phyloP scores from a whole-genome alignment of 1,284 basidiomycete species.

The Naganishia cerealis region DNA sequence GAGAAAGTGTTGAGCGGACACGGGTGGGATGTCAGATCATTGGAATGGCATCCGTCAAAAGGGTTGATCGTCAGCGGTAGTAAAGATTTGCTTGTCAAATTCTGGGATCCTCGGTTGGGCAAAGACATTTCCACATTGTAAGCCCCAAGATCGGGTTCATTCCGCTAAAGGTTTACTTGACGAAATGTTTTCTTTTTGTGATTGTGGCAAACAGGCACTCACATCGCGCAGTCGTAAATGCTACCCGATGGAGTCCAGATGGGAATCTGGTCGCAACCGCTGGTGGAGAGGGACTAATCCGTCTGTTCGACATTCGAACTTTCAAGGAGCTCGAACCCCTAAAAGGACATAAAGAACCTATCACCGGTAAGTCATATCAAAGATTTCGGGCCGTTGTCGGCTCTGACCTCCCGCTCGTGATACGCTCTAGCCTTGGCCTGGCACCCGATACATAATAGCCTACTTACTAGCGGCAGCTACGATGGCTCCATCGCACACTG shows the following conservation, averaged over 20 bases:
- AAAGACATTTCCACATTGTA: slow-evolving; percentile 82
- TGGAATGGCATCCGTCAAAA: slow-evolving; percentile 97
- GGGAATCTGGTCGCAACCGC: slow-evolving; percentile 91
- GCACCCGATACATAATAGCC: slow-evolving; percentile 85
- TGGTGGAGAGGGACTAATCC: slow-evolving; percentile 87
- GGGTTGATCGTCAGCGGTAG: slow-evolving; percentile 89
- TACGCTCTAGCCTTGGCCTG: slow-evolving; percentile 71
- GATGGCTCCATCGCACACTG: slow-evolving; percentile 91
- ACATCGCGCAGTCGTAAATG: slow-evolving; percentile 96
- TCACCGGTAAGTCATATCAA: slow-evolving; percentile 72
- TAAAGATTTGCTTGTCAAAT: slow-evolving; percentile 97
- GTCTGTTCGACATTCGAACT: slow-evolving; percentile 95
- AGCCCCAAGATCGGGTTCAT: slow-evolving; percentile 39
- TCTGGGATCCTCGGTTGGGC: slow-evolving; percentile 94
- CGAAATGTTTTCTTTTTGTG: slow-evolving; percentile 31
- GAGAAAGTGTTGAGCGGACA: slow-evolving; percentile 87
- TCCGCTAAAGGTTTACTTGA: too few species aligned
- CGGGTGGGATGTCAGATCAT: slow-evolving; percentile 97
- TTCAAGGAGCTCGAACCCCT: slow-evolving; percentile 92
- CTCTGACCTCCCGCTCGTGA: not conserved
- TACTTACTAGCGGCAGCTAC: slow-evolving; percentile 89
- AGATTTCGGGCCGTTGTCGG: not conserved
- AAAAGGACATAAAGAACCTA: slow-evolving; percentile 94
- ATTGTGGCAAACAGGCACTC: slow-evolving; percentile 65
- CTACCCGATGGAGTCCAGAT: slow-evolving; percentile 86